Evolutionary conservation across 345 rosid genomes (phyloP), one percentile per base, ranked within the genome.

Genomic region (Salix brachista): DNA sequence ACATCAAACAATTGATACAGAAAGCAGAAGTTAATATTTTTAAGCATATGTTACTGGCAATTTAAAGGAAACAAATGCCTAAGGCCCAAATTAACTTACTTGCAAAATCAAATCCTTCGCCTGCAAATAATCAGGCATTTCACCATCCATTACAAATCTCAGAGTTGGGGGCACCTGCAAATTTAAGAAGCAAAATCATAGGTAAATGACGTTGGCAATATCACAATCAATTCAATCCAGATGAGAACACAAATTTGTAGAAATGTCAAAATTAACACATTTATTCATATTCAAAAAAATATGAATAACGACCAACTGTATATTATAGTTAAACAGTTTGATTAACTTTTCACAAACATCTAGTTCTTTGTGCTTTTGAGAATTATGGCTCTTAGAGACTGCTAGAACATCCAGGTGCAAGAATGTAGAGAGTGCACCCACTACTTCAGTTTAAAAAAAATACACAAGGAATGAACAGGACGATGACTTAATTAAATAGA

Each of bases 31-130:
- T 9, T 8, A 5, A 21, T 5, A 34, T 23, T 36, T 69, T 46
- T 23, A 12, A 66, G 26, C 36, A 5, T 67, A 61, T 3, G 61
- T 30, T 39, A 25, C 6, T 41, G 42, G 17, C 60, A 52, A 21
- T 39, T 9, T n/a, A 36, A 16, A 65, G 52, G 17, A 58, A 66
- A 65, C 25, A 77, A 66, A 36, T 65, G 68, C 71, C 18, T 25
- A 30, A 79, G 73, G 56, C 36, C 54, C 61, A 9, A 69, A 30
- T 26, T 32, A 75, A 81, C 91, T 89, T 84, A 93, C 99, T 80
- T 96, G 99, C 85, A 96, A 84, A 83, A 96, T 96, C 88, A 96
- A 88, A 90, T 93, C 99, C 89, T 96, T 96, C 1, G 97, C 98
- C 71, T 92, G 92, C 72, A 96, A 83, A 85, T 89, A 93, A 74